A percentile compares a stretch with the other conserved stretches of the same genome.
Evolutionary conservation across 331 rosid genomes (phyloP).

Genomic region (Stylosanthes scabra): DNA sequence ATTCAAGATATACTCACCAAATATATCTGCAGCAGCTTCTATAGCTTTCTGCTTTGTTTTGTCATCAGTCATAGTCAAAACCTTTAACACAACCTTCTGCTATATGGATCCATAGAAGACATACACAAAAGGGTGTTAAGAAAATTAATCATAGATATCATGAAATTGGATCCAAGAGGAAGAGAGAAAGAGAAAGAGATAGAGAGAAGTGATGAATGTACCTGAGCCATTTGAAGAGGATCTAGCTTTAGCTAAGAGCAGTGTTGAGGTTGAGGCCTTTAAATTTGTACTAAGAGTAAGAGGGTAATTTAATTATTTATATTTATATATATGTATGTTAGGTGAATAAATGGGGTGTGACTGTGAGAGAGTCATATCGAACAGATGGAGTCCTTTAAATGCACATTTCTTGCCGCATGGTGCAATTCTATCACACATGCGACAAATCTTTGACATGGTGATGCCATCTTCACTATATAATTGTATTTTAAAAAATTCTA

Average conservation of each 20-base stretch:
- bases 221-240: conserved; percentile 55
- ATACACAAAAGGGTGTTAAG: conserved; percentile 7
- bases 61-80: conserved; percentile 62
- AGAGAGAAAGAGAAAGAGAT: neutral
- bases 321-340: too few species aligned
- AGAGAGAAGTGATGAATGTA: neutral
- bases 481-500: too few species aligned
- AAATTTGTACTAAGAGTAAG: conserved; percentile 25
- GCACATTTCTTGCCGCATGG: conserved; percentile 31
- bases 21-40: conserved; percentile 63
- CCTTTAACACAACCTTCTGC: conserved; percentile 63
- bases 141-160: conserved; percentile 1
- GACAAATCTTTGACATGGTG: conserved; percentile 44
- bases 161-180: conserved; percentile 7
- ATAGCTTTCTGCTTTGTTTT: conserved; percentile 64
- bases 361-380: conserved; percentile 42
- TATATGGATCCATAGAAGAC: conserved; percentile 7
- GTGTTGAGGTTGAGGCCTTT: conserved; percentile 17
- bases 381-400: conserved; percentile 35
- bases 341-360: conserved; percentile 21
- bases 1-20: conserved; percentile 37
- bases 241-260: neutral
- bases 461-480: conserved; percentile 9
- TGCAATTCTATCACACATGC: conserved; percentile 15
- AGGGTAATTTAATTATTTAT: conserved; percentile 33